phyloP scores from a whole-genome alignment of 164 flowering plant genomes.

The Vitis rupestris region DNA sequence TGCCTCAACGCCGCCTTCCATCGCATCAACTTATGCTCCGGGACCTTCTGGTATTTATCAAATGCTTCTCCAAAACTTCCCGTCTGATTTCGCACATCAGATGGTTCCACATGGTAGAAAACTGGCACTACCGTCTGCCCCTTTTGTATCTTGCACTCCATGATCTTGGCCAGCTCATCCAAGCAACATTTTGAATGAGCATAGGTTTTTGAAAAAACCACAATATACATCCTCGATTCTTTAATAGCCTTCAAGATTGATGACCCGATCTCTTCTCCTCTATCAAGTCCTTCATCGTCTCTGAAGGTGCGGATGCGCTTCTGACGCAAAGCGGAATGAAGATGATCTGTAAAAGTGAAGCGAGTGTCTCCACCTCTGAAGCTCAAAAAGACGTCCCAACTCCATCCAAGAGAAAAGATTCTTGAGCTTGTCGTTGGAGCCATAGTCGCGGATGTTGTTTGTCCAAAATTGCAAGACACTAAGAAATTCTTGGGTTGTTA shows the following conservation, averaged over 20 bases:
- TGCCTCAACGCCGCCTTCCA: background rate
- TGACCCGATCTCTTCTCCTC: constrained; percentile 1
- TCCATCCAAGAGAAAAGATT: too few species aligned
- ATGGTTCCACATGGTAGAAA: constrained; percentile 5
- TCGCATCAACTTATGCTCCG: background rate
- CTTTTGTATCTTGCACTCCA: background rate
- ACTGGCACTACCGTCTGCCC: constrained; percentile 3
- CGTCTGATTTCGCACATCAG: constrained; percentile 5
- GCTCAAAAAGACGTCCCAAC: too few species aligned
- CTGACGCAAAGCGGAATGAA: too few species aligned
- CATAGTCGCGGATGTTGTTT: too few species aligned
- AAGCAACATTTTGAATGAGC: constrained; percentile 11
- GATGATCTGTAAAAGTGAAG: too few species aligned
- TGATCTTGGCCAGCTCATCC: constrained; percentile 7
- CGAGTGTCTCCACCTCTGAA: too few species aligned
- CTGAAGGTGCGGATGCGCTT: too few species aligned
- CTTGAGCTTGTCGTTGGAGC: too few species aligned
- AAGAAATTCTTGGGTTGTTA: too few species aligned
- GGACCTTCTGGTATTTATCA: background rate
- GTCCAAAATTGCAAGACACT: too few species aligned
- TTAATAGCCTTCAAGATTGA: constrained; percentile 4
- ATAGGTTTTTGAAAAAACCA: constrained; percentile 5
- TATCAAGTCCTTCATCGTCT: background rate
- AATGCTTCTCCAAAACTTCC: constrained; percentile 1
- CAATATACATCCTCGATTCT: constrained; percentile 1